A percentile compares a stretch with the other conserved stretches of the same genome.
Evolutionary conservation across 495 filamentous ascomycete species (phyloP).

Genomic region (Xylaria castorea): DNA sequence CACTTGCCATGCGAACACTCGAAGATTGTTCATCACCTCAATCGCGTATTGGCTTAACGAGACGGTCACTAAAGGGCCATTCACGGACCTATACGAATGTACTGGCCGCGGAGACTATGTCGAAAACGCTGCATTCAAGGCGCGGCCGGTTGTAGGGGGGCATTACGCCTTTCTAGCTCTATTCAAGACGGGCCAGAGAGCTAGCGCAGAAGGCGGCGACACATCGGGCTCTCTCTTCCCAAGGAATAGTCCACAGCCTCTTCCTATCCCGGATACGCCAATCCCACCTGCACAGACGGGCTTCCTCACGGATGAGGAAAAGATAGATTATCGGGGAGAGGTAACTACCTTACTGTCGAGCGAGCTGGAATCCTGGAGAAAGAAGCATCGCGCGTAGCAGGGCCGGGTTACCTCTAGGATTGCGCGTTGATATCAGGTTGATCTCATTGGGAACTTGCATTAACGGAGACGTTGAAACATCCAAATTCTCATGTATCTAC

Average conservation of each 20-base stretch:
- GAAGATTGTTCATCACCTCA: conserved; percentile 67
- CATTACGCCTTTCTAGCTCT: conserved; percentile 56
- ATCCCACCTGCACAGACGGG: conserved; percentile 5
- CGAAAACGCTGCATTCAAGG: conserved; percentile 44
- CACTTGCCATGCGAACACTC: conserved; percentile 59
- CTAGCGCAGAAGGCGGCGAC: conserved; percentile 51
- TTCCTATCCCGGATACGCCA: neutral
- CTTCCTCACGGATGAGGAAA: neutral
- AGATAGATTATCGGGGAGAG: neutral
- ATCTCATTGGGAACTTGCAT: neutral
- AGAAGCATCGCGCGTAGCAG: neutral
- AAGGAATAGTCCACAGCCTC: conserved; percentile 25
- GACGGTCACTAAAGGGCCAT: conserved; percentile 54
- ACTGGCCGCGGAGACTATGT: conserved; percentile 48
- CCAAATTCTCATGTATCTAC: neutral
- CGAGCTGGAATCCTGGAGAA: neutral
- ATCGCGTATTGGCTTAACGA: conserved; percentile 76
- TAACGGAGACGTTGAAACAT: neutral
- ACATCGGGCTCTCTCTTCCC: conserved; percentile 48
- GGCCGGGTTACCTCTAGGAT: neutral
- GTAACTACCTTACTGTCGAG: conserved; percentile 3
- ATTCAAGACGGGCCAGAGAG: conserved; percentile 65
- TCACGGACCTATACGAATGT: conserved; percentile 45
- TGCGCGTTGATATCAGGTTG: neutral
- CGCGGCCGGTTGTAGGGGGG: conserved; percentile 62